Evolutionary conservation across 1,139 yeast genomes (phyloP).

Genomic region (Kodamaea suecica): DNA sequence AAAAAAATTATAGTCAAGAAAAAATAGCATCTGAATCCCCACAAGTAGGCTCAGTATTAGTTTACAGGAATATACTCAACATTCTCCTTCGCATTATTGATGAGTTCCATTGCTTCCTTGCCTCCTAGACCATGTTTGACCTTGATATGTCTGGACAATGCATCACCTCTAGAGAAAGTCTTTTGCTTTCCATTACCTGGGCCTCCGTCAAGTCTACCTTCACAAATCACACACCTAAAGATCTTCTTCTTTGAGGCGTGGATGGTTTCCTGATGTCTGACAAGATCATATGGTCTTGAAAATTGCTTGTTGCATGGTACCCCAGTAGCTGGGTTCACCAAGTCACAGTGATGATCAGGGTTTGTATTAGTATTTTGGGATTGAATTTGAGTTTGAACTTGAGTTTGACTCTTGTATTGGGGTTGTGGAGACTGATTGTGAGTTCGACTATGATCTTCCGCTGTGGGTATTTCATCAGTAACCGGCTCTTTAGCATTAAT

Average conservation of each 20-base stretch:
- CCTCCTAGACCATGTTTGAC: conserved; percentile 49
- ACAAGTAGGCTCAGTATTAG: no score
- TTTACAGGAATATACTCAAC: conserved; percentile 55
- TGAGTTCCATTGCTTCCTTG: conserved; percentile 53
- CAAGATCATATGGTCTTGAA: conserved; percentile 48
- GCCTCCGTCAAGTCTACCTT: conserved; percentile 48
- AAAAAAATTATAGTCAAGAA: conserved; percentile 3
- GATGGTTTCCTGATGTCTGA: conserved; percentile 50
- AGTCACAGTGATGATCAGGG: conserved; percentile 45
- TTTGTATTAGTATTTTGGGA: conserved; percentile 20
- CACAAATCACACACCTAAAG: conserved; percentile 49
- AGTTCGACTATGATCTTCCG: conserved; percentile 2
- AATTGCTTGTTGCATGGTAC: conserved; percentile 44
- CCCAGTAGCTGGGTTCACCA: conserved; percentile 56
- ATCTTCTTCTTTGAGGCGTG: conserved; percentile 50
- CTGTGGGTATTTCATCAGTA: not conserved
- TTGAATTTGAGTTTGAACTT: conserved; percentile 9
- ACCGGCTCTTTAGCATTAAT: not conserved
- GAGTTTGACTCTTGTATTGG: not conserved
- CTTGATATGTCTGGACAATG: conserved; percentile 47
- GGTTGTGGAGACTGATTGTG: no score
- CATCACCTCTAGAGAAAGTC: conserved; percentile 50
- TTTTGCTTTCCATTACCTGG: conserved; percentile 59
- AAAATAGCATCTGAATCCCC: conserved; percentile 1
- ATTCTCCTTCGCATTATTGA: conserved; percentile 71